Evolutionary conservation across 2,329 filamentous ascomycete species (phyloP).

Genomic region (Aspergillus sp.): DNA sequence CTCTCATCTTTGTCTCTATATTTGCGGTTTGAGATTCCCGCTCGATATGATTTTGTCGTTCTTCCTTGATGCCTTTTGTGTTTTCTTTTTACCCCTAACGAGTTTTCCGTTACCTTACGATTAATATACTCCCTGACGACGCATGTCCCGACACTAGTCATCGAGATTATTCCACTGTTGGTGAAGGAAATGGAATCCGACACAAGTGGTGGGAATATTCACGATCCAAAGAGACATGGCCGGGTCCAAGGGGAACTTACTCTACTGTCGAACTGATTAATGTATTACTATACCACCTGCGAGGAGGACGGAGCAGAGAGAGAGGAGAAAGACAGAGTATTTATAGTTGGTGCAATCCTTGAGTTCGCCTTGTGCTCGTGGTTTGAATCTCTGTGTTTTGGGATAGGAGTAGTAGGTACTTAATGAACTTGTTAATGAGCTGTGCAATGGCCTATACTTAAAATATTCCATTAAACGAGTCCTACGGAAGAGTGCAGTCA

Average conservation of each 20-base stretch:
- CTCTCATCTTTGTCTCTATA: constrained; percentile 8
- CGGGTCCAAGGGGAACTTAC: neutral
- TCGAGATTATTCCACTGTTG: neutral
- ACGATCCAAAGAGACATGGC: constrained; percentile 1
- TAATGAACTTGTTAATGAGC: constrained; percentile 1
- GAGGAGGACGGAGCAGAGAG: neutral
- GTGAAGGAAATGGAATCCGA: neutral
- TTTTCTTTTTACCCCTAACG: constrained; percentile 4
- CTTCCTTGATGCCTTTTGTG: neutral
- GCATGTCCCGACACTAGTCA: neutral
- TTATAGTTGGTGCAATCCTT: constrained; percentile 5
- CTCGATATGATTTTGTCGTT: constrained; percentile 14
- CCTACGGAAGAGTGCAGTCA: too few relatives aligned
- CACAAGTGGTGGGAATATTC: neutral
- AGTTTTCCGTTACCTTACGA: constrained; percentile 3
- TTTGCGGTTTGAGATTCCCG: constrained; percentile 15
- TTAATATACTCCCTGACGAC: constrained; percentile 5
- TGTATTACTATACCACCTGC: constrained; percentile 23
- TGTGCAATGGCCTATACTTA: neutral
- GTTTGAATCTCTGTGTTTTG: constrained; percentile 1
- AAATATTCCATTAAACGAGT: too few relatives aligned
- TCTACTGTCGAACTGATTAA: constrained; percentile 16
- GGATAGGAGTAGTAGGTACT: constrained; percentile 15
- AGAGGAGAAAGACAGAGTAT: neutral
- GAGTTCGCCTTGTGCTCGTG: constrained; percentile 3